Evolutionary conservation across 2,329 filamentous ascomycete species (phyloP).

Genomic region (Neobulgaria alba): DNA sequence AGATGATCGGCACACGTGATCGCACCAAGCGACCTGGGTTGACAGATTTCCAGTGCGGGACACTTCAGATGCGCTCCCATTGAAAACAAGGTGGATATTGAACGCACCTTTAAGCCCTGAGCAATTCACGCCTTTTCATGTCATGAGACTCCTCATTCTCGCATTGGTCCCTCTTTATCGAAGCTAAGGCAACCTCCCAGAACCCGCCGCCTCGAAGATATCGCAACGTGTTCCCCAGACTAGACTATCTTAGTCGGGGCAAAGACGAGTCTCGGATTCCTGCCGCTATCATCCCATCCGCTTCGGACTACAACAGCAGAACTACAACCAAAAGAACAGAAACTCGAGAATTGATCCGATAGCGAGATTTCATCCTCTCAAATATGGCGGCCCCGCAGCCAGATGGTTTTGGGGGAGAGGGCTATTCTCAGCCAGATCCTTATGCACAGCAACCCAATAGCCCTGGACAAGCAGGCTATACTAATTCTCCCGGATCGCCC

Average conservation of each 20-base stretch:
- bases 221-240: slow-evolving; percentile 25
- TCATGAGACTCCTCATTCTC: slow-evolving; percentile 15
- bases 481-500: slow-evolving; percentile 18
- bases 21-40: background rate
- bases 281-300: slow-evolving; percentile 6
- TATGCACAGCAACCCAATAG: slow-evolving; percentile 34
- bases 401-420: slow-evolving; percentile 35
- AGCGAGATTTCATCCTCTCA: slow-evolving; percentile 2
- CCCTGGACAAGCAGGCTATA: slow-evolving; percentile 27
- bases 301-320: slow-evolving; percentile 12
- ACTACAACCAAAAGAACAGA: background rate
- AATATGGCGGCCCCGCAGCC: slow-evolving; percentile 43
- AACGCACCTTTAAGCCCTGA: too few species aligned
- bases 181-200: slow-evolving; percentile 7
- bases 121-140: too few species aligned
- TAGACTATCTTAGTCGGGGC: slow-evolving; percentile 11
- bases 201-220: slow-evolving; percentile 8
- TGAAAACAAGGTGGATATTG: too few species aligned
- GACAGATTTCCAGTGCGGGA: too few species aligned
- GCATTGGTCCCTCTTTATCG: slow-evolving; percentile 5
- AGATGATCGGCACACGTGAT: background rate
- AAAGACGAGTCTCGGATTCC: too few species aligned
- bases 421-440: slow-evolving; percentile 36
- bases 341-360: slow-evolving; percentile 1
- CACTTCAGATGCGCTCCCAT: too few species aligned